Conservation (phyloP, 2,329 filamentous ascomycete species). For the Ramularia endophylla region DNA sequence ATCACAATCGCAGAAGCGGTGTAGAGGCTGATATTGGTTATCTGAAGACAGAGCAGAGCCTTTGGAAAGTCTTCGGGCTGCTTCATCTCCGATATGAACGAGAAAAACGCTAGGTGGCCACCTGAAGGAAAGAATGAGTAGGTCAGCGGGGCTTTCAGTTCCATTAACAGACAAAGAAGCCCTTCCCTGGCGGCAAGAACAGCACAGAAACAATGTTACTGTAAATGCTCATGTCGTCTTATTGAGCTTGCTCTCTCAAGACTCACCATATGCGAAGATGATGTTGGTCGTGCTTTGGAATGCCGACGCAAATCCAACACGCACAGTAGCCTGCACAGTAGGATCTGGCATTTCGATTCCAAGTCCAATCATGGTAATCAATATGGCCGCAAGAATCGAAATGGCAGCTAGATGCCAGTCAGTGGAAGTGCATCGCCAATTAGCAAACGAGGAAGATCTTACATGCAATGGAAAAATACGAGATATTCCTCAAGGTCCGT, state of each 20-base stretch:
- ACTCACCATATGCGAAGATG: conserved; percentile 44
- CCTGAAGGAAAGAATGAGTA: conserved; percentile 23
- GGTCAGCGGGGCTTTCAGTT: no score
- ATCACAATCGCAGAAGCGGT: conserved; percentile 60
- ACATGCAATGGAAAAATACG: conserved; percentile 57
- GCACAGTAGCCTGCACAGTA: conserved; percentile 33
- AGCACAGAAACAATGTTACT: no score
- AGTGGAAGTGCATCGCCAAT: background rate
- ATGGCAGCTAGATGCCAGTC: conserved; percentile 33
- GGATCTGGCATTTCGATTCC: conserved; percentile 45
- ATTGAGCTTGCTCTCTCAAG: no score
- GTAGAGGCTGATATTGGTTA: conserved; percentile 56
- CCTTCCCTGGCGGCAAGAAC: no score
- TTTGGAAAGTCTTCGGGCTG: conserved; percentile 57
- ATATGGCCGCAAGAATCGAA: conserved; percentile 54
- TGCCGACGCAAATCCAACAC: conserved; percentile 42
- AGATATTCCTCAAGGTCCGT: conserved; percentile 57
- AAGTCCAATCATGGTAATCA: conserved; percentile 61
- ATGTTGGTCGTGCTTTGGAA: conserved; percentile 64
- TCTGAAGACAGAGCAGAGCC: conserved; percentile 57
- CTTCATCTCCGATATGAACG: conserved; percentile 59
- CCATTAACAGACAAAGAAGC: no score
- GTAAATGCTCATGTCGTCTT: no score
- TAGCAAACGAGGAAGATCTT: conserved; percentile 13
- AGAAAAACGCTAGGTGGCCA: conserved; percentile 62